Percentiles rank a stretch among this genome's conserved stretches.
Evolutionary conservation across 345 rosid genomes (phyloP).

Genomic region (Brassica nigra): DNA sequence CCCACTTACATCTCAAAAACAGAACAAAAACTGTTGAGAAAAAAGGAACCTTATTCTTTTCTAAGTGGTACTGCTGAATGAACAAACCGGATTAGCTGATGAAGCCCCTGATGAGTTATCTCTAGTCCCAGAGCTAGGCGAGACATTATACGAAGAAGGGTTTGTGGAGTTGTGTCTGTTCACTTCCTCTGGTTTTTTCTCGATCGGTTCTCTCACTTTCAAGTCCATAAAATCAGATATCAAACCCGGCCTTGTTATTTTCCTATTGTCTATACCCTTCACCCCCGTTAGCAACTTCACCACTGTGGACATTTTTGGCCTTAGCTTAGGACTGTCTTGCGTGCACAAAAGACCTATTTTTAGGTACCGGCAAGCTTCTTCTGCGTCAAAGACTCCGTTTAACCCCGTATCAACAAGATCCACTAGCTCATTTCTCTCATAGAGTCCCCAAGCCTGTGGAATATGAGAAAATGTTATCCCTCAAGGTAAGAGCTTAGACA

Average conservation of each 20-base stretch:
- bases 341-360: conserved; percentile 79
- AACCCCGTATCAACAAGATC: conserved; percentile 58
- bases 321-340: conserved; percentile 67
- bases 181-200: conserved; percentile 26
- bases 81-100: conserved; percentile 46
- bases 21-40: background rate
- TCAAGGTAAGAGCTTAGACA: conserved; percentile 7
- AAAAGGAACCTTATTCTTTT: background rate
- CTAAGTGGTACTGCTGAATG: conserved; percentile 44
- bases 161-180: conserved; percentile 32
- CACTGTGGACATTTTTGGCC: conserved; percentile 72
- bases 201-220: conserved; percentile 51
- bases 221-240: conserved; percentile 83
- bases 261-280: conserved; percentile 40
- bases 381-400: conserved; percentile 64
- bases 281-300: conserved; percentile 59
- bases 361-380: conserved; percentile 65
- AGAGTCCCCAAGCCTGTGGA: conserved; percentile 80
- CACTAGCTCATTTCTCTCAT: conserved; percentile 70
- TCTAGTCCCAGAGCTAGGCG: conserved; percentile 50
- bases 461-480: conserved; percentile 15
- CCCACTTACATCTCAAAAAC: conserved; percentile 21
- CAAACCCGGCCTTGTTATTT: conserved; percentile 66
- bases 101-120: conserved; percentile 52
- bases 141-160: conserved; percentile 43